Conservation (phyloP, 2,329 filamentous ascomycete species). For the Talaromyces amestolkiae region DNA sequence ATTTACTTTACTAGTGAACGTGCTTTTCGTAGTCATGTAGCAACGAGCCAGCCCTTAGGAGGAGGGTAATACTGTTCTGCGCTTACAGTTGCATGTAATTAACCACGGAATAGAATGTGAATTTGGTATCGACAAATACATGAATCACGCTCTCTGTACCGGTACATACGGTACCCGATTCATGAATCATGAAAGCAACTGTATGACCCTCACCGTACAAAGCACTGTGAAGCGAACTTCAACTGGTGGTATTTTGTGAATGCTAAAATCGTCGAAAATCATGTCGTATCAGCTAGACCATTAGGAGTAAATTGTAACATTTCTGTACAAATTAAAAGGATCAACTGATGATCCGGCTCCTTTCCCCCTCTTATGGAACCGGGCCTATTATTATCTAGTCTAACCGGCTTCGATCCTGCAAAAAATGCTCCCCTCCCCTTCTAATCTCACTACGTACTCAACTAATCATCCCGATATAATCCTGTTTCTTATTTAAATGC, state of each 20-base stretch:
- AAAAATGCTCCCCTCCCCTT: not conserved
- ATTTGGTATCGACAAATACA: not conserved
- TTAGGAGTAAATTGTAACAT: not conserved
- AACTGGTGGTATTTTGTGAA: not conserved
- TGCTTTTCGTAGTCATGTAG: not conserved
- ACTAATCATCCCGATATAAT: not conserved
- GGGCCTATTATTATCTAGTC: not conserved
- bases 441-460: not conserved
- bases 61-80: not conserved
- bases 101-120: not conserved
- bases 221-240: not conserved
- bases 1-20: not conserved
- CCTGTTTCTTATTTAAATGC: not conserved
- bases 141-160: not conserved
- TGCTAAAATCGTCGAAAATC: not conserved
- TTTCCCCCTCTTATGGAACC: not conserved
- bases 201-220: not conserved
- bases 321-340: not conserved
- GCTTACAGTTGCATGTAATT: not conserved
- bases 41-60: not conserved
- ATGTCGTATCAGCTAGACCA: not conserved
- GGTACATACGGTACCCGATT: not conserved
- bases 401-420: not conserved
- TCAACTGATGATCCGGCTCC: slow-evolving; percentile 9
- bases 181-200: not conserved